Base-by-base conservation (phyloP, 805 yeast genomes). In the Kluyveromyces starmeri region DNA sequence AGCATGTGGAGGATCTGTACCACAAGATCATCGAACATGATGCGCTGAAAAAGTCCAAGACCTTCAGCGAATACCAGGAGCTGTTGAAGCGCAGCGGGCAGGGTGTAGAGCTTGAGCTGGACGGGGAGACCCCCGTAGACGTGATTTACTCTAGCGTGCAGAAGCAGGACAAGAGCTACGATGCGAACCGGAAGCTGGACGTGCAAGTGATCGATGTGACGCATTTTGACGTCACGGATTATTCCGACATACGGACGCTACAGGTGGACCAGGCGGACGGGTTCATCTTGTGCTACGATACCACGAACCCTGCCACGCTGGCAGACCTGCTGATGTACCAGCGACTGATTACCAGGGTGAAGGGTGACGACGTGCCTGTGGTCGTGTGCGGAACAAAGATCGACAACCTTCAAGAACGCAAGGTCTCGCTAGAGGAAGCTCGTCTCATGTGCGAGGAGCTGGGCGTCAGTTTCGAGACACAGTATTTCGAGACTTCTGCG, bases 251-350 rank as follows among this genome's bases (percentile, higher is more conserved):
- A 4, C 38, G 43, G 28, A 38, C 34, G 11, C 28, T 47, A 18
- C 60, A 54, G 36, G 40, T 53, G 5, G 32, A 36, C 7, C 60
- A 57, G 37, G 42, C 57, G 2, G 60, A 57, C 41, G 53, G 50
- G 12, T 53, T 55, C 27, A 29, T 54, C 7, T 18, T 53, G 20
- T 53, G 56, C 33, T 50, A 44, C 33, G 55, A 51, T 33, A 36
- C 47, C 3, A 44, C 50, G 1, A 38, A 43, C 34, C 25, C 29
- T 2, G 46, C 43, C 14, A 43, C 58, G 2, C 42, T 55, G 15
- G 40, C 39, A 3, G 37, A 45, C 27, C 22, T 55, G 30, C 38
- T 34, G 31, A 36, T 41, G 7, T 45, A 45, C 26, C 41, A 41
- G 10, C 31, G 46, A 11, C 44, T 41, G 22, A 48, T 53, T 15